A percentile compares a stretch with the other conserved stretches of the same genome.
These are phyloP conservation scores for Penicillium angulare DNA, from an alignment of 495 filamentous ascomycete species.

Conservation along the genomic window DNA sequence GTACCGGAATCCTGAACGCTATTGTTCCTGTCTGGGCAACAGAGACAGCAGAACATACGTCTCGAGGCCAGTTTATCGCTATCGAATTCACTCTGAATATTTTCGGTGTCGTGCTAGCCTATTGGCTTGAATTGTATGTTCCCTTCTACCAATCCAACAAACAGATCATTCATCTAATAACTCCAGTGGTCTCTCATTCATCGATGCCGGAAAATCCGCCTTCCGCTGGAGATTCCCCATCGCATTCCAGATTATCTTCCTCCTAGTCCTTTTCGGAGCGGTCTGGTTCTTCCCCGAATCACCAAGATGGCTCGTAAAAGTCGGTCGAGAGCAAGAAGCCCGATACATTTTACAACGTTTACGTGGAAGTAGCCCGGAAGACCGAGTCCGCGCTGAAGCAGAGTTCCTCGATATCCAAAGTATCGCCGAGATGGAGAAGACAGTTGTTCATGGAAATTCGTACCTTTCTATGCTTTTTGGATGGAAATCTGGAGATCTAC, in stretches of 20 bases:
- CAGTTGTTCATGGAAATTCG: conserved; percentile 47
- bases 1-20: conserved; percentile 71
- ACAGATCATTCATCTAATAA: conserved; percentile 16
- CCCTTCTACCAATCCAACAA: background rate
- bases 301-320: conserved; percentile 63
- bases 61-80: conserved; percentile 66
- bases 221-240: conserved; percentile 70
- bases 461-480: conserved; percentile 66
- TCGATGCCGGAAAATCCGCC: conserved; percentile 53
- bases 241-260: conserved; percentile 67
- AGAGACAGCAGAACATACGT: conserved; percentile 65
- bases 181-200: conserved; percentile 49
- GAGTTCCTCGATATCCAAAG: conserved; percentile 65
- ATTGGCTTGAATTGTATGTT: conserved; percentile 68
- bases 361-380: conserved; percentile 57
- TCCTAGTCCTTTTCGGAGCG: conserved; percentile 45
- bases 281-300: conserved; percentile 68
- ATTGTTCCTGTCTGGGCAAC: conserved; percentile 73
- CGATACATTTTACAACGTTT: conserved; percentile 61
- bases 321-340: conserved; percentile 59
- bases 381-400: conserved; percentile 50
- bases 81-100: conserved; percentile 76
- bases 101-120: conserved; percentile 69
- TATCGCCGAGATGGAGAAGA: conserved; percentile 56
- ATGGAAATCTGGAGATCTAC: conserved; percentile 58